Percentiles rank a stretch among this genome's conserved stretches.
Conservation (phyloP, 345 rosid genomes). For the Murraya koenigii region DNA sequence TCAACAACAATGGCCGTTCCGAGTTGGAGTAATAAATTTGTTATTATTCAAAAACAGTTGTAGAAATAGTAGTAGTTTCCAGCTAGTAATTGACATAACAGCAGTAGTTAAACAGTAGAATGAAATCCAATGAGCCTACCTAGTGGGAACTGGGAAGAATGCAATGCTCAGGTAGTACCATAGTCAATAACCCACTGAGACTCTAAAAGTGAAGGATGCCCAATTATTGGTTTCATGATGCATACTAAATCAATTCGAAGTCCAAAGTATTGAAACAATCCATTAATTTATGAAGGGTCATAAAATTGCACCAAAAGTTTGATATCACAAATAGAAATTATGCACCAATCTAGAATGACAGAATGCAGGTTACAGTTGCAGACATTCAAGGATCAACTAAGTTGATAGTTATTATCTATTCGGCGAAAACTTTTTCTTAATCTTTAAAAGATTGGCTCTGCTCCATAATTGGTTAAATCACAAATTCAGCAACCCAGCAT, state of each 20-base stretch:
- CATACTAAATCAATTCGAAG: neutral
- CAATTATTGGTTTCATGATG: neutral
- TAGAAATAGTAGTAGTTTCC: neutral
- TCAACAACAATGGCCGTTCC: neutral
- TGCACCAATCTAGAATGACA: no score
- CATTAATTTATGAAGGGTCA: neutral
- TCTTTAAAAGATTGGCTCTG: no score
- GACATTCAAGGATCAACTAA: no score
- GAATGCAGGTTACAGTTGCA: no score
- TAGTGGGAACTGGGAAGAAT: no score
- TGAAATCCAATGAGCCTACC: neutral
- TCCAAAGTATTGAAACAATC: neutral
- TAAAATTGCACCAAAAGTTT: no score
- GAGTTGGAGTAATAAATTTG: neutral
- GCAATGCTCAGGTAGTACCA: neutral
- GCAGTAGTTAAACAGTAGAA: neutral
- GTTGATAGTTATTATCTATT: no score
- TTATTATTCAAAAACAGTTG: neutral
- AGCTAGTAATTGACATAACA: neutral
- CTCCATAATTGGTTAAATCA: no score
- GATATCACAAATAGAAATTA: no score
- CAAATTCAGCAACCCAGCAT: no score
- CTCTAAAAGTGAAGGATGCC: neutral
- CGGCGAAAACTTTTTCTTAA: no score
- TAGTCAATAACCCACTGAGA: neutral